phyloP scores from a whole-genome alignment of 2,329 filamentous ascomycete genomes.

The Ascochyta lentis region DNA sequence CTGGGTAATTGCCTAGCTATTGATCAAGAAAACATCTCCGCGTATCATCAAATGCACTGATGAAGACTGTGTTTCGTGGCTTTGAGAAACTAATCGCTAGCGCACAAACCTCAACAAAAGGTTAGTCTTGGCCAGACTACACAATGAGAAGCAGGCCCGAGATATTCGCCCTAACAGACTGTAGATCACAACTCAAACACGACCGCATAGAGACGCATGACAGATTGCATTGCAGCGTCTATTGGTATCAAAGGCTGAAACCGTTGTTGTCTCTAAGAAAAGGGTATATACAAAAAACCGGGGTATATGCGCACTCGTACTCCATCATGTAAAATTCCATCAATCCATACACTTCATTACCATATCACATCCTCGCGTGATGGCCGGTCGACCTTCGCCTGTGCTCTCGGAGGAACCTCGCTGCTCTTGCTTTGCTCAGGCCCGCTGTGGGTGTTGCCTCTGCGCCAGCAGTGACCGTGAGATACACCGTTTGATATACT shows the following conservation, averaged over 20 bases:
- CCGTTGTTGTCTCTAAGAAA: neutral
- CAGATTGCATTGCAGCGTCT: no score
- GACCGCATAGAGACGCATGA: no score
- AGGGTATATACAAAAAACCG: slow-evolving; percentile 21
- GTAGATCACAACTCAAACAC: no score
- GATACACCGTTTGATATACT: slow-evolving; percentile 24
- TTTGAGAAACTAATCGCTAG: no score
- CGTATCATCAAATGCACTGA: no score
- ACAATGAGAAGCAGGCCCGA: no score
- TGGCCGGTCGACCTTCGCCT: slow-evolving; percentile 24
- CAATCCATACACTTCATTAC: neutral
- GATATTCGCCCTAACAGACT: no score
- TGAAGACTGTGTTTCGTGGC: no score
- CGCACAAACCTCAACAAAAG: no score
- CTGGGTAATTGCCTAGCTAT: rapidly evolving
- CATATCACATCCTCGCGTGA: slow-evolving; percentile 16
- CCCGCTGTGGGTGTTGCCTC: slow-evolving; percentile 18
- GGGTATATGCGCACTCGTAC: slow-evolving; percentile 21
- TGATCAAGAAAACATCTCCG: no score
- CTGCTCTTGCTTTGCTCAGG: slow-evolving; percentile 17
- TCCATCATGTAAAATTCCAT: slow-evolving; percentile 4
- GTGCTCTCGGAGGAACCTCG: slow-evolving; percentile 26
- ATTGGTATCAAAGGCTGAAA: no score
- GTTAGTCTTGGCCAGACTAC: no score
- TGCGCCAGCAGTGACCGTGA: slow-evolving; percentile 20